Conservation (phyloP, 2,329 filamentous ascomycete species). For the Claviceps sp. region DNA sequence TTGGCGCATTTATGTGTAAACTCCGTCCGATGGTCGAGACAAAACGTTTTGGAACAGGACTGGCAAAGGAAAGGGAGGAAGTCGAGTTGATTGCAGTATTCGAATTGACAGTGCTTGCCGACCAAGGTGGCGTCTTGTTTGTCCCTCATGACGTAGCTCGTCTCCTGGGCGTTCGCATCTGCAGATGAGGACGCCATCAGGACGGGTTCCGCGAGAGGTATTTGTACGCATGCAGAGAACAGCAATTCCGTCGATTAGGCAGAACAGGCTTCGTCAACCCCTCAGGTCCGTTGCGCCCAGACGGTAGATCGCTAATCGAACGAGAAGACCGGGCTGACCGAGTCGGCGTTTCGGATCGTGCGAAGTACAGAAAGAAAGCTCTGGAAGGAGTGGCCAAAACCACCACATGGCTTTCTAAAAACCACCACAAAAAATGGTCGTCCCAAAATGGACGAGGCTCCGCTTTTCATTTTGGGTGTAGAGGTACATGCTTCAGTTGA, state of each 20-base stretch:
- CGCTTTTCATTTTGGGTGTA: too few species aligned
- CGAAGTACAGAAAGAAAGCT: slow-evolving; percentile 2
- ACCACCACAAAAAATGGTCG: too few species aligned
- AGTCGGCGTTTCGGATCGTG: background rate
- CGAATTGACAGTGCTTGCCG: slow-evolving; percentile 80
- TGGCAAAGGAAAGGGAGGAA: slow-evolving; percentile 93
- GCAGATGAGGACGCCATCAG: slow-evolving; percentile 40
- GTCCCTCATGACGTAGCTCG: slow-evolving; percentile 61
- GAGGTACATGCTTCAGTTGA: too few species aligned
- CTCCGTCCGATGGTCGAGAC: slow-evolving; percentile 87
- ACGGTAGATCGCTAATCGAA: slow-evolving; percentile 1
- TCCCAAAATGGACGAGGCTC: too few species aligned
- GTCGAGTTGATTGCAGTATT: slow-evolving; percentile 88
- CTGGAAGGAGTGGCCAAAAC: too few species aligned
- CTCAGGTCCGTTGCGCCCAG: background rate
- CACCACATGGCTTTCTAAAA: too few species aligned
- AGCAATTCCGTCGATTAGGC: background rate
- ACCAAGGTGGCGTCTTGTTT: slow-evolving; percentile 67
- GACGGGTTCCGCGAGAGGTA: slow-evolving; percentile 3
- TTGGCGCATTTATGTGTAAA: slow-evolving; percentile 57
- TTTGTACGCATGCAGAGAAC: background rate
- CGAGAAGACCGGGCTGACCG: background rate
- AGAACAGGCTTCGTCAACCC: slow-evolving; percentile 5
- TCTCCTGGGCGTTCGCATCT: slow-evolving; percentile 26
- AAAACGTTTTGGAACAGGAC: slow-evolving; percentile 74